Evolutionary conservation across 352 stramenopile species (phyloP).

Genomic region (Globisporangium paroecandrum): DNA sequence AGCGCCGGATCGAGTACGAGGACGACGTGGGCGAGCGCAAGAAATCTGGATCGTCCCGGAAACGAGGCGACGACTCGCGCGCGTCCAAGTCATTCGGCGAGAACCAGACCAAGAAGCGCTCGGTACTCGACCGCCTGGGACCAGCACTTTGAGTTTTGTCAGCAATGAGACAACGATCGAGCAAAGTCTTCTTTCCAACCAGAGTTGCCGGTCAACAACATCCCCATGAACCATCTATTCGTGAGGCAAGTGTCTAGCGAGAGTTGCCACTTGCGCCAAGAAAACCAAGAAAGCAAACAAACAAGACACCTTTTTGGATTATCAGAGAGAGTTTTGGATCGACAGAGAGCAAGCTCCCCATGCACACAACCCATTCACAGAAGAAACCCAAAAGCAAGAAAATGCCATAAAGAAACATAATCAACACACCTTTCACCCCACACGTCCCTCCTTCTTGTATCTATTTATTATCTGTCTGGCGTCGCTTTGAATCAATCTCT

Average conservation of each 20-base stretch:
- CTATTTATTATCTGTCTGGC: constrained; percentile 8
- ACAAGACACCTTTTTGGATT: background rate
- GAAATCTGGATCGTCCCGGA: constrained; percentile 16
- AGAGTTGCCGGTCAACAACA: background rate
- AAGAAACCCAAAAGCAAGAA: background rate
- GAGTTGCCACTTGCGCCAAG: background rate
- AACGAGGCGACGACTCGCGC: constrained; percentile 24
- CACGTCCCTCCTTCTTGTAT: background rate
- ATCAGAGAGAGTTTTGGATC: background rate
- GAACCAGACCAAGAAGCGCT: constrained; percentile 72
- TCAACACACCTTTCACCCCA: background rate
- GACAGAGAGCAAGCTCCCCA: background rate
- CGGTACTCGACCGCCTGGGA: constrained; percentile 76
- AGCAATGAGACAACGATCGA: too few species aligned
- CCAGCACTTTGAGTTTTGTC: constrained; percentile 43
- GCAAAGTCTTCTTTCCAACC: background rate
- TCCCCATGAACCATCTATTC: background rate
- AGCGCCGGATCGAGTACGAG: constrained; percentile 59
- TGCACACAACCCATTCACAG: background rate
- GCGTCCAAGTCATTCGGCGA: constrained; percentile 48
- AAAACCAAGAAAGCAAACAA: constrained; percentile 1
- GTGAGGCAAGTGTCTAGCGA: background rate
- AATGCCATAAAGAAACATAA: constrained; percentile 8
- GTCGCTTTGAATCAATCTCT: background rate
- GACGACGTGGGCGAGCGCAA: constrained; percentile 33